Evolutionary conservation across 2,329 filamentous ascomycete genomes (phyloP).

Genomic region (Penicillium concentricum): DNA sequence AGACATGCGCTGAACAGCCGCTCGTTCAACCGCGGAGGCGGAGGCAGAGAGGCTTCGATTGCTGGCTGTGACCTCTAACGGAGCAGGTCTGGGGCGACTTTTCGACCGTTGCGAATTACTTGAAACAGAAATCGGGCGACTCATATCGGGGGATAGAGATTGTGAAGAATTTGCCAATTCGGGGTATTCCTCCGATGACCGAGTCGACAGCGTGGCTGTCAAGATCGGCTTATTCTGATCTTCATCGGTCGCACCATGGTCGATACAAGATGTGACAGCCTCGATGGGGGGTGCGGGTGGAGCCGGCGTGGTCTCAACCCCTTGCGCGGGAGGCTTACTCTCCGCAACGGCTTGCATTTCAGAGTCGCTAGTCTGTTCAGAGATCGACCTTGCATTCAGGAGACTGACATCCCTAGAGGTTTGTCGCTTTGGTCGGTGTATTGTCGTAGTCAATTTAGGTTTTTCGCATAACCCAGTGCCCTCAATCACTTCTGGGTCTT

Average conservation of each 20-base stretch:
- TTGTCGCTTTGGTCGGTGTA: constrained; percentile 33
- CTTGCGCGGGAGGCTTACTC: constrained; percentile 28
- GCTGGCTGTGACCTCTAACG: constrained; percentile 23
- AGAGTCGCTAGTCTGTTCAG: constrained; percentile 24
- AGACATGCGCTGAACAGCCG: constrained; percentile 42
- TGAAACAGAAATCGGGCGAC: constrained; percentile 29
- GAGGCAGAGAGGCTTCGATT: constrained; percentile 25
- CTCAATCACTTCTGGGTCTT: constrained; percentile 32
- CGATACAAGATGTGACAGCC: constrained; percentile 19
- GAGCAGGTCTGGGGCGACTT: constrained; percentile 26
- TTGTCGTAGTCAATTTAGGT: constrained; percentile 25
- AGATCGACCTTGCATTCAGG: constrained; percentile 23
- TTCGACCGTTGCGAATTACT: constrained; percentile 32
- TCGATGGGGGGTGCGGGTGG: constrained; percentile 19
- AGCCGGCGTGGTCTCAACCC: constrained; percentile 18
- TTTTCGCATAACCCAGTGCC: constrained; percentile 33
- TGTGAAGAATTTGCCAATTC: neutral
- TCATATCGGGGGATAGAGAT: constrained; percentile 9
- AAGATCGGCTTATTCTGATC: constrained; percentile 17
- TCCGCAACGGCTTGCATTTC: constrained; percentile 18
- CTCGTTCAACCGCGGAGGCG: constrained; percentile 32
- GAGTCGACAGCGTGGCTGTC: constrained; percentile 7
- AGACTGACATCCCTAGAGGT: constrained; percentile 26
- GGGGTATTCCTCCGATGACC: neutral
- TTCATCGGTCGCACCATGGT: constrained; percentile 12